A percentile compares a stretch with the other conserved stretches of the same genome.
phyloP scores from a whole-genome alignment of 1,284 basidiomycete species.

The Fomitiporia mediterranea region DNA sequence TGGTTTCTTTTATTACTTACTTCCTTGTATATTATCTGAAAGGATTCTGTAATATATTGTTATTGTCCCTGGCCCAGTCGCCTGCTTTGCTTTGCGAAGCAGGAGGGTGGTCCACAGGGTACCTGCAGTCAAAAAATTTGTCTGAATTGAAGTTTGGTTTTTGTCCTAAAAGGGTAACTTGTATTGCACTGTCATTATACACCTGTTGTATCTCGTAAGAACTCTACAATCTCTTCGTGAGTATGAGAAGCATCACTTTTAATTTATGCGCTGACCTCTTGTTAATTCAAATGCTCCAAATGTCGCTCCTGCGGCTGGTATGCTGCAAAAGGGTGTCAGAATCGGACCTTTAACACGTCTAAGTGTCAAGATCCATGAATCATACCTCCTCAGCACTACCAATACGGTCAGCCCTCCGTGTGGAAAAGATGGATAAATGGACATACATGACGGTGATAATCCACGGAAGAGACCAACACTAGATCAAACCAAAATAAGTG shows the following conservation, averaged over 20 bases:
- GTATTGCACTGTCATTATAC: constrained; percentile 21
- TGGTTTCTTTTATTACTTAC: background rate
- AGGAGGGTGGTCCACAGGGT: background rate
- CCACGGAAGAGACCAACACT: constrained; percentile 73
- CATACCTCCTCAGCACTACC: constrained; percentile 57
- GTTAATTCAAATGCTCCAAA: constrained; percentile 91
- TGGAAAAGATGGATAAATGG: background rate
- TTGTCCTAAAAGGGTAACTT: background rate
- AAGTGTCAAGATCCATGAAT: too few relatives aligned
- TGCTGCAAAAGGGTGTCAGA: constrained; percentile 42
- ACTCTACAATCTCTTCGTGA: constrained; percentile 24
- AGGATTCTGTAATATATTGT: background rate
- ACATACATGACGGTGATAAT: constrained; percentile 64
- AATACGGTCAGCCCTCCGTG: constrained; percentile 1
- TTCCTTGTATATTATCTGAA: background rate
- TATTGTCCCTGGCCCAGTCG: too few relatives aligned
- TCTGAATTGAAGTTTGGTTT: background rate
- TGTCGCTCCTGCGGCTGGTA: constrained; percentile 87
- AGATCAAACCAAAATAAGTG: constrained; percentile 6
- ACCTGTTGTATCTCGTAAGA: constrained; percentile 27
- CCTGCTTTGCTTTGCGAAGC: background rate
- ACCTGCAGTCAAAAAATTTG: background rate
- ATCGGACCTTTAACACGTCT: too few relatives aligned
- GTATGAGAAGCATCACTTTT: background rate
- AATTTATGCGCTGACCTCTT: constrained; percentile 45